Percentiles rank a stretch among this genome's conserved stretches.
phyloP scores from a whole-genome alignment of 345 rosid genomes.

The Arabis alpina region DNA sequence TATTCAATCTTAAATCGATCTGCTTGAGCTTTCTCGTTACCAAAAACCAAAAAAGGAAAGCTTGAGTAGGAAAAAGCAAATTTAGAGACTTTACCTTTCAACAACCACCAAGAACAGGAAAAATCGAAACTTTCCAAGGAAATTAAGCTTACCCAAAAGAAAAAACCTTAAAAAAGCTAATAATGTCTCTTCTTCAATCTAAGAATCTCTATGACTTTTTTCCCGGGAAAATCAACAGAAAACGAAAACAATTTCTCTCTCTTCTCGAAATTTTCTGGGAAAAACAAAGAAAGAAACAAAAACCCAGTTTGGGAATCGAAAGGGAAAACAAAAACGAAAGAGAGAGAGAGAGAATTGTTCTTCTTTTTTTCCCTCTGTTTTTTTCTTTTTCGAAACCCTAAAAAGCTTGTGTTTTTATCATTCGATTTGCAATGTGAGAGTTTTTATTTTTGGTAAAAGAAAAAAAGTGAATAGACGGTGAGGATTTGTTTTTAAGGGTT shows the following conservation, averaged over 20 bases:
- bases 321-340: slow-evolving; percentile 13
- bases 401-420: slow-evolving; percentile 23
- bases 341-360: slow-evolving; percentile 12
- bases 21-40: neutral
- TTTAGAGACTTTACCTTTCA: slow-evolving; percentile 32
- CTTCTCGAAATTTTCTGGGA: slow-evolving; percentile 14
- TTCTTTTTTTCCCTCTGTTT: slow-evolving; percentile 22
- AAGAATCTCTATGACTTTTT: slow-evolving; percentile 1
- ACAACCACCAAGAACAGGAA: slow-evolving; percentile 27
- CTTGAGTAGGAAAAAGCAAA: slow-evolving; percentile 2
- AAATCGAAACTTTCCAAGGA: neutral
- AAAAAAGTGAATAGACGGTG: slow-evolving; percentile 16
- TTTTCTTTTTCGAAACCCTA: slow-evolving; percentile 31
- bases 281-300: slow-evolving; percentile 6
- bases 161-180: neutral
- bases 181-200: neutral
- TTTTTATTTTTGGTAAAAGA: slow-evolving; percentile 30
- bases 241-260: slow-evolving; percentile 27
- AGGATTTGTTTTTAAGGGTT: neutral
- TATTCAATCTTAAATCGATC: neutral
- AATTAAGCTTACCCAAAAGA: slow-evolving; percentile 1
- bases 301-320: slow-evolving; percentile 8
- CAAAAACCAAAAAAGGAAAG: neutral
- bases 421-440: neutral
- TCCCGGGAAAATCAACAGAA: slow-evolving; percentile 22